These are phyloP conservation scores for Sporothrix variecibatus DNA, from an alignment of 2,329 filamentous ascomycete genomes.

Conservation along the genomic window DNA sequence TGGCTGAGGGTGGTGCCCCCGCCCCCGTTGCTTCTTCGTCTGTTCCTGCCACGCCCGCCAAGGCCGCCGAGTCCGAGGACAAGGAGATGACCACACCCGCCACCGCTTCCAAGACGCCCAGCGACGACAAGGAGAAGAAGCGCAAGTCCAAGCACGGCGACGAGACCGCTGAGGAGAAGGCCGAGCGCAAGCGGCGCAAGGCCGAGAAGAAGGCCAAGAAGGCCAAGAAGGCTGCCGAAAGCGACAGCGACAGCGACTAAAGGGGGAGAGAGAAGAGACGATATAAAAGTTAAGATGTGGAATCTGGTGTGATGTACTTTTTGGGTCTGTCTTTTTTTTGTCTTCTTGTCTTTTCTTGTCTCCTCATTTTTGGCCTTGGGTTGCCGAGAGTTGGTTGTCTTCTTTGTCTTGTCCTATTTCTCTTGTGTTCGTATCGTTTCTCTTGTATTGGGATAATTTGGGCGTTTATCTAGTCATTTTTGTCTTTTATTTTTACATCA, in stretches of 20 bases:
- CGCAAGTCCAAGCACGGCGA: conserved; percentile 74
- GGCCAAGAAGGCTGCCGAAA: conserved; percentile 30
- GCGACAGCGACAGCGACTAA: conserved; percentile 33
- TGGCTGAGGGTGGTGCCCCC: conserved; percentile 46
- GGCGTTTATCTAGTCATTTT: conserved; percentile 16
- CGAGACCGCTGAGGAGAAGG: conserved; percentile 69
- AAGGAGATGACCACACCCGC: conserved; percentile 29
- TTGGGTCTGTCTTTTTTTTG: not conserved
- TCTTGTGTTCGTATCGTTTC: not conserved
- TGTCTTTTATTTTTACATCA: not conserved
- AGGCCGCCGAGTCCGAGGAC: conserved; percentile 33
- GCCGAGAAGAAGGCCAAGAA: conserved; percentile 39
- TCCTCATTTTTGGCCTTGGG: conserved; percentile 5
- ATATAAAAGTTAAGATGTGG: not conserved
- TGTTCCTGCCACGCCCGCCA: conserved; percentile 38
- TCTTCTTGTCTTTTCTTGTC: not conserved
- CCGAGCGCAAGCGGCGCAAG: conserved; percentile 39
- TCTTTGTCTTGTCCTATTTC: not conserved
- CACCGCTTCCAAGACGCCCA: conserved; percentile 34
- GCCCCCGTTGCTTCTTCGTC: conserved; percentile 48
- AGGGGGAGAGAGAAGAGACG: not conserved
- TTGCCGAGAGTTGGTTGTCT: not conserved
- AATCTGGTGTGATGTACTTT: not conserved
- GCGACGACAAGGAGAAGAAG: conserved; percentile 65
- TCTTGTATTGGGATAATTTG: conserved; percentile 1